phyloP scores from a whole-genome alignment of 2,329 filamentous ascomycete species.

The Trichoderma sp. region DNA sequence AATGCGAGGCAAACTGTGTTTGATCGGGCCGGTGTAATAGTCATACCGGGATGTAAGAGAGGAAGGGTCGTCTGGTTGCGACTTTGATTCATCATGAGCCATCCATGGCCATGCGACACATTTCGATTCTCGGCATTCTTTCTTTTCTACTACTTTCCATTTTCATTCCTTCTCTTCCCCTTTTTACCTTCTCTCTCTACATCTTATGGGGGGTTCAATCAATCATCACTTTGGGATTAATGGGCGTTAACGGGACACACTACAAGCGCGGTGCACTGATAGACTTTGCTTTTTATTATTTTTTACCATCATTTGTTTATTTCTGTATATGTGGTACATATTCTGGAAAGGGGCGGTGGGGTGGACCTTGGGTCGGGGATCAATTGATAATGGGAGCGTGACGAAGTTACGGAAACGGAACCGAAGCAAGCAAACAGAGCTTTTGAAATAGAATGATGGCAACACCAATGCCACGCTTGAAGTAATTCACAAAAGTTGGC shows the following conservation, averaged over 20 bases:
- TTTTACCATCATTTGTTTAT: not conserved
- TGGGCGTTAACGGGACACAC: not conserved
- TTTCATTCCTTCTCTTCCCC: not conserved
- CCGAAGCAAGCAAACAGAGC: conserved; percentile 14
- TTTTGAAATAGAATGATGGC: conserved; percentile 8
- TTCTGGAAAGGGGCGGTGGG: not conserved
- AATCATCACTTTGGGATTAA: not conserved
- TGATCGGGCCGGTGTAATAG: not conserved
- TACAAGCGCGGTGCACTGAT: not conserved
- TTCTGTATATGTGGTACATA: not conserved
- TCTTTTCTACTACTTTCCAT: not conserved
- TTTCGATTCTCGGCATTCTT: not conserved
- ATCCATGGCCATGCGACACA: not conserved
- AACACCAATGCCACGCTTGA: not conserved
- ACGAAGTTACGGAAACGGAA: not conserved
- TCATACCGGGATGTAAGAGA: not conserved
- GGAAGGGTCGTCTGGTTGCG: not conserved
- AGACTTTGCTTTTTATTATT: not conserved
- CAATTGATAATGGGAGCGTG: not conserved
- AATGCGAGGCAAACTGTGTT: not conserved
- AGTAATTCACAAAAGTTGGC: not conserved
- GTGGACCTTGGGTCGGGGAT: not conserved
- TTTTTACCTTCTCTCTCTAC: not conserved
- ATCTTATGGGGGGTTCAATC: not conserved
- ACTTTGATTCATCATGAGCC: conserved; percentile 6